Conservation (phyloP, 352 stramenopile species). For the Thraustotheca clavata region DNA sequence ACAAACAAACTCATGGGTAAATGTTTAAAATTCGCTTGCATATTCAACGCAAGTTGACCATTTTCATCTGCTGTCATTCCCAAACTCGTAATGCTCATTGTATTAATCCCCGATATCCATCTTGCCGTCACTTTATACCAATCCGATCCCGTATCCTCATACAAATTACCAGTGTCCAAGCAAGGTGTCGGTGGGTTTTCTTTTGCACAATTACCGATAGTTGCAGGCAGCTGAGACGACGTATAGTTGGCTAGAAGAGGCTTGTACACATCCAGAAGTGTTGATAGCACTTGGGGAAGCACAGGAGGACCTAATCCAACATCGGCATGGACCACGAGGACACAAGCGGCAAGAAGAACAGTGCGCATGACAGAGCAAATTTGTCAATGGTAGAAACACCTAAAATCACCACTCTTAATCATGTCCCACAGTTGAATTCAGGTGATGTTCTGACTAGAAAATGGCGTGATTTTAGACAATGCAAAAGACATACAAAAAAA, state of each 20-base stretch:
- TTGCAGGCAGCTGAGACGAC: slow-evolving; percentile 3
- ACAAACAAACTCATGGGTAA: slow-evolving; percentile 15
- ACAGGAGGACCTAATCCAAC: neutral
- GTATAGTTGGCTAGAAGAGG: slow-evolving; percentile 9
- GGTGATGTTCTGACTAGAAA: neutral
- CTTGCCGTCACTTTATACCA: slow-evolving; percentile 13
- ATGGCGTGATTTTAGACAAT: neutral
- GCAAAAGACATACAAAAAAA: neutral
- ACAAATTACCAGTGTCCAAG: slow-evolving; percentile 16
- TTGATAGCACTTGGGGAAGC: neutral
- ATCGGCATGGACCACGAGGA: neutral
- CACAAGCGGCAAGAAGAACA: neutral
- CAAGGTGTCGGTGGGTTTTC: slow-evolving; percentile 8
- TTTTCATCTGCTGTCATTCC: neutral
- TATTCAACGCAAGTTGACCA: neutral
- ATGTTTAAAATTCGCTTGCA: slow-evolving; percentile 3
- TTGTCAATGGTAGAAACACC: neutral
- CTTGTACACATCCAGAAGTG: neutral
- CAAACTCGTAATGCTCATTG: slow-evolving; percentile 1
- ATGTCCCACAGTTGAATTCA: neutral
- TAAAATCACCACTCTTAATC: neutral
- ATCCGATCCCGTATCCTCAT: neutral
- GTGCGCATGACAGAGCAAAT: neutral
- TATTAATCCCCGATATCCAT: slow-evolving; percentile 19
- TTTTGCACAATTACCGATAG: slow-evolving; percentile 16